Percentiles rank a stretch among this genome's conserved stretches.
phyloP scores from a whole-genome alignment of 1,284 basidiomycete species.

The Rhodotorula sp. region DNA sequence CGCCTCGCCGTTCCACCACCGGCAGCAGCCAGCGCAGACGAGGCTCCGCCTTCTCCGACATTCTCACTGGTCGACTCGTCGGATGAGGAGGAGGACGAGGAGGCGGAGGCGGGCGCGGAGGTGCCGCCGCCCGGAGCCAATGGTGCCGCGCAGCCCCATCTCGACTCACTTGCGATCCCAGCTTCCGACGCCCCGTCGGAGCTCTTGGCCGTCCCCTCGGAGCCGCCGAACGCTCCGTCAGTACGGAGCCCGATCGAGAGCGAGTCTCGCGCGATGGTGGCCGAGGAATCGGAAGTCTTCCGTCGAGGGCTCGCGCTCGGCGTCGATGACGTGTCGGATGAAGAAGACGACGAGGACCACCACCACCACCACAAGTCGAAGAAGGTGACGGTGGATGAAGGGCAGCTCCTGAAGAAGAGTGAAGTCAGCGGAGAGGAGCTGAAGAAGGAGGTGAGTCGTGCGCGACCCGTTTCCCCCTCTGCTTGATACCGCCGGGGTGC shows the following conservation, averaged over 20 bases:
- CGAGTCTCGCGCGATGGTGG: slow-evolving; percentile 41
- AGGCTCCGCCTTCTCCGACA: slow-evolving; percentile 46
- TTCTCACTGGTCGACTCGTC: slow-evolving; percentile 59
- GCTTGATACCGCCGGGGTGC: too few relatives aligned
- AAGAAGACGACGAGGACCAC: slow-evolving; percentile 63
- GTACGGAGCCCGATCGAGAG: slow-evolving; percentile 41
- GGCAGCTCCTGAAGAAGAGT: slow-evolving; percentile 72
- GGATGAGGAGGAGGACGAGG: slow-evolving; percentile 52
- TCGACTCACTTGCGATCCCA: background rate
- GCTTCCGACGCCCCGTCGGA: background rate
- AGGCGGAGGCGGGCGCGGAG: slow-evolving; percentile 57
- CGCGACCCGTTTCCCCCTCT: too few relatives aligned
- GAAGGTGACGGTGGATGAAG: slow-evolving; percentile 47
- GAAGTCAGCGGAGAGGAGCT: slow-evolving; percentile 61
- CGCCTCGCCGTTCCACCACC: background rate
- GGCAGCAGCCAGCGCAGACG: slow-evolving; percentile 59
- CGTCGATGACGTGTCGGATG: slow-evolving; percentile 60
- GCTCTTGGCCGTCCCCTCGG: too few relatives aligned
- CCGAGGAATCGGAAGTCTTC: slow-evolving; percentile 70
- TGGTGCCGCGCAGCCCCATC: background rate
- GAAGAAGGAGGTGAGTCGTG: slow-evolving; percentile 64
- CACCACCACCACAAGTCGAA: background rate
- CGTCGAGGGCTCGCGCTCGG: slow-evolving; percentile 72
- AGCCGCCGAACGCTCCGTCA: background rate
- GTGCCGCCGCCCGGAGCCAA: background rate